Percentiles rank a stretch among this genome's conserved stretches.
These are phyloP conservation scores for Pleurotus giganteus DNA, from an alignment of 768 basidiomycete genomes.

Conservation along the genomic window DNA sequence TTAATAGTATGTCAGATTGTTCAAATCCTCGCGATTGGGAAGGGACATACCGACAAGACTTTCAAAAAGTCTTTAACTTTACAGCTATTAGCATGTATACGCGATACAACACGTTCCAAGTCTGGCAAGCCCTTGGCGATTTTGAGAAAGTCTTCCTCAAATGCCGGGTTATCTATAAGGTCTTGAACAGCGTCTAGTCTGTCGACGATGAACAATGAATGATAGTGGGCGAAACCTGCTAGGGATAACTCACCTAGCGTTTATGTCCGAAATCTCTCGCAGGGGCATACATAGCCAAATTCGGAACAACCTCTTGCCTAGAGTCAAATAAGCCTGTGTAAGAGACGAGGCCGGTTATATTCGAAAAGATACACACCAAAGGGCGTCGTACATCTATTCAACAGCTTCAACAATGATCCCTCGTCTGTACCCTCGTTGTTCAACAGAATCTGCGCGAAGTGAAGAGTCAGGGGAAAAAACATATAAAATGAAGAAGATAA, in stretches of 20 bases:
- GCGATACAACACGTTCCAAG: conserved; percentile 89
- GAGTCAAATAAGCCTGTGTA: conserved; percentile 10
- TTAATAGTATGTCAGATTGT: neutral
- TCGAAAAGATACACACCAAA: conserved; percentile 58
- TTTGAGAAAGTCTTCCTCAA: conserved; percentile 71
- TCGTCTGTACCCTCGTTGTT: conserved; percentile 95
- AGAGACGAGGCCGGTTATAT: conserved; percentile 5
- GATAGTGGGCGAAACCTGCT: neutral
- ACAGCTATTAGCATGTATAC: conserved; percentile 92
- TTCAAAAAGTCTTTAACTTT: conserved; percentile 85
- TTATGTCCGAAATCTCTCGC: conserved; percentile 79
- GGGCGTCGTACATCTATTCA: conserved; percentile 85
- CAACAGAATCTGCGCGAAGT: conserved; percentile 75
- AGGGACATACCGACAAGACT: conserved; percentile 60
- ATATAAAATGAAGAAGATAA: conserved; percentile 1
- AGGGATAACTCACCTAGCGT: conserved; percentile 61
- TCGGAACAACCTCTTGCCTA: conserved; percentile 93
- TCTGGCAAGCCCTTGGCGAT: conserved; percentile 86
- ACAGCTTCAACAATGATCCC: conserved; percentile 80
- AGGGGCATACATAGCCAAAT: conserved; percentile 96
- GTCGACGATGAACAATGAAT: conserved; percentile 14
- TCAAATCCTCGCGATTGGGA: neutral
- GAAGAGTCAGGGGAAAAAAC: neutral
- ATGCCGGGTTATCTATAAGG: conserved; percentile 75
- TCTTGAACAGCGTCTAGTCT: conserved; percentile 96